Evolutionary conservation across 1,139 yeast genomes (phyloP), one percentile per base, ranked within the genome.

Genomic region (Trichomonascaceae sp.): DNA sequence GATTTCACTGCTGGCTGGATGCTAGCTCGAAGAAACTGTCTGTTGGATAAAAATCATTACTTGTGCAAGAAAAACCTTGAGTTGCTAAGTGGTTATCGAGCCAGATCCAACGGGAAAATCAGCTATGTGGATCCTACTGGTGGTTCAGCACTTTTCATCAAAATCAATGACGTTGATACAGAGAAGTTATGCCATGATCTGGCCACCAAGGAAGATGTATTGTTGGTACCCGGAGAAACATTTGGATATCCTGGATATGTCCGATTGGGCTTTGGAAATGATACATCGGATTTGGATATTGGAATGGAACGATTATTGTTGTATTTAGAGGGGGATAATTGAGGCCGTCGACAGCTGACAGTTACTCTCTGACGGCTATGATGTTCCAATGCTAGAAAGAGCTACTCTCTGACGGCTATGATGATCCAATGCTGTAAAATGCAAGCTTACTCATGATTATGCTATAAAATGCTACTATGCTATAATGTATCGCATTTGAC

Each of bases 241-340:
- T 80, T 81, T 61, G 68, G 67, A 27, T 58, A 63, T 19, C 72
- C 73, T 1, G 82, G 81, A 0, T 75, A 64, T 56, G 57, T 80
- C 22, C 67, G 85, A 44, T 63, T 81, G 24, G 85, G 84, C 0
- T 80, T 75, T 59, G 83, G 79, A n/a, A 81, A 80, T 60, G 63
- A 71, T 10, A 61, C 67, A 8, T 61, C 64, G 2, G 77, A 76
- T 51, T 62, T 80, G 30, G 44, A 38, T 9, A 52, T 56, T 9
- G 76, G 75, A 0, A 58, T 73, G 39, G 60, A 58, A 17, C 43
- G 58, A n/a, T 53, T 70, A 6, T 4, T 19, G 36, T 22, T 20
- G 18, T 22, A 22, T 20, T 15, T 20, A 20, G 36, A 22, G 10
- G 32, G 32, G 12, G 32, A 27, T 7, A 7, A 27, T 7, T 27